Evolutionary conservation across 805 yeast species (phyloP).

Genomic region (Blastobotrys robertii): DNA sequence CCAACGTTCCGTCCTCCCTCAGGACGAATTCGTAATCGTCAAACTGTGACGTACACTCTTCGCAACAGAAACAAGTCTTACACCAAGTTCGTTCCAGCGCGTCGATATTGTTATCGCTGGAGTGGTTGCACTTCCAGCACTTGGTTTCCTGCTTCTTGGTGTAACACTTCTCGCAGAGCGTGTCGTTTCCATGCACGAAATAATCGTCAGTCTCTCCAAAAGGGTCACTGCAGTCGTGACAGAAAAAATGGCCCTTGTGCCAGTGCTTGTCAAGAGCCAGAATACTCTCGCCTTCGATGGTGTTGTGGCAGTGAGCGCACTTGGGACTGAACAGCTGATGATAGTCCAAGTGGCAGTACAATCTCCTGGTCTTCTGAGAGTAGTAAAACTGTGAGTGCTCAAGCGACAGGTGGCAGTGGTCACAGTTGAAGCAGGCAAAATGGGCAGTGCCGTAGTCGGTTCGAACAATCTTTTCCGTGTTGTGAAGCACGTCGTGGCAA

Average conservation of each 20-base stretch:
- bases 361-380: constrained; percentile 5
- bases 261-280: constrained; percentile 22
- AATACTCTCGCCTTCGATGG: constrained; percentile 24
- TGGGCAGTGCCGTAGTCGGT: constrained; percentile 18
- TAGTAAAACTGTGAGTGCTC: constrained; percentile 19
- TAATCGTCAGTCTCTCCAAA: constrained; percentile 16
- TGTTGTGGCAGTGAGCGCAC: constrained; percentile 23
- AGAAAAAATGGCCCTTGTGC: constrained; percentile 26
- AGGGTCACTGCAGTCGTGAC: constrained; percentile 24
- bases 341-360: constrained; percentile 28
- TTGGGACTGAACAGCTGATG: constrained; percentile 24
- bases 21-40: constrained; percentile 22
- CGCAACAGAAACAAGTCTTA: constrained; percentile 24
- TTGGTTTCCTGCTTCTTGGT: constrained; percentile 17
- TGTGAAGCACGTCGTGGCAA: constrained; percentile 26
- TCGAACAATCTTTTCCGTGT: constrained; percentile 16
- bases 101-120: constrained; percentile 17
- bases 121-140: constrained; percentile 23
- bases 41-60: constrained; percentile 22
- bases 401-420: constrained; percentile 13
- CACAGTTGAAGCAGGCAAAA: constrained; percentile 17
- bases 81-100: constrained; percentile 27
- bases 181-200: constrained; percentile 15
- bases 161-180: constrained; percentile 22
- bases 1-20: constrained; percentile 24